Base-by-base conservation (phyloP, 768 basidiomycete genomes). In the Terana coerulea region DNA sequence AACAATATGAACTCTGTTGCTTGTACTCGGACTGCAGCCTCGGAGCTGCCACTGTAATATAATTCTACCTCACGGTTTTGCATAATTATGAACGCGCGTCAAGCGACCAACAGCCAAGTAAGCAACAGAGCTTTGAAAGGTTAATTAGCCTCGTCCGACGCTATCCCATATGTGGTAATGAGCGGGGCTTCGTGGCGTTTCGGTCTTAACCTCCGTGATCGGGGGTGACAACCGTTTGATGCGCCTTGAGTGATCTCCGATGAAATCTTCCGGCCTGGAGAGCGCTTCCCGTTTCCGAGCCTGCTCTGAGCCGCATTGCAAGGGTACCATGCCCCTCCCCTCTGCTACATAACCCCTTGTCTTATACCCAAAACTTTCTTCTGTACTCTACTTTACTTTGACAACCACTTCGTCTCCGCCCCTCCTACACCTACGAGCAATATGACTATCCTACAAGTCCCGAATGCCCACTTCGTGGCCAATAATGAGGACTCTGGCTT, bases 121-220 rank as follows among this genome's bases (percentile, higher is more conserved):
- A n/a, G n/a, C n/a, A n/a, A n/a, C n/a, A n/a, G n/a, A n/a, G n/a
- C n/a, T n/a, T n/a, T n/a, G n/a, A n/a, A n/a, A n/a, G n/a, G n/a
- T n/a, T n/a, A n/a, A n/a, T n/a, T n/a, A n/a, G n/a, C n/a, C n/a
- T n/a, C n/a, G n/a, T n/a, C n/a, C n/a, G n/a, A n/a, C n/a, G n/a
- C n/a, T n/a, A n/a, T n/a, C n/a, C n/a, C n/a, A n/a, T n/a, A n/a
- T n/a, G n/a, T n/a, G n/a, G n/a, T n/a, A n/a, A n/a, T n/a, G n/a
- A n/a, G n/a, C n/a, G n/a, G n/a, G n/a, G n/a, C 45, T 46, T 46
- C 45, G 45, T 46, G 45, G 45, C 45, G 45, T 46, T 33, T 30
- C 21, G 29, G 45, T 7, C 28, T n/a, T 19, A 46, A 10, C n/a
- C 45, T 33, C 9, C 14, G 28, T 46, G 45, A 46, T 46, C 28